These are phyloP conservation scores for Pseudomicrostroma phylloplanum DNA, from an alignment of 1,284 basidiomycete genomes.

Conservation along the genomic window DNA sequence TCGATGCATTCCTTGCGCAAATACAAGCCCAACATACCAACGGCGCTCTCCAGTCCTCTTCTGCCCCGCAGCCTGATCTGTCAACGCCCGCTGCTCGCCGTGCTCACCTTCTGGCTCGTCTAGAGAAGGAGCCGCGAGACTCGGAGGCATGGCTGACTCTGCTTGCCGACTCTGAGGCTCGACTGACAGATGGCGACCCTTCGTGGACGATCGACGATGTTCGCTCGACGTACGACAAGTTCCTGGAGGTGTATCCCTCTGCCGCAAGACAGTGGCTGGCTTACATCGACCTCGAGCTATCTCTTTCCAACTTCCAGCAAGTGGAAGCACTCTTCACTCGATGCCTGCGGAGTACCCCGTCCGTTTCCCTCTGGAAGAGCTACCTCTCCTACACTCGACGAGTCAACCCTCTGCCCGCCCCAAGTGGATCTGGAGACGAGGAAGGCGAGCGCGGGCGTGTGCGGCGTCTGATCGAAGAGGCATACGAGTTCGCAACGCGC, in stretches of 20 bases:
- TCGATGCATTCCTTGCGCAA: not conserved
- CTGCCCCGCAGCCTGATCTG: not conserved
- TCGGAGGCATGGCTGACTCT: constrained; percentile 65
- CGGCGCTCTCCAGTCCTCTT: not conserved
- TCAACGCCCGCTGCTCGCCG: not conserved
- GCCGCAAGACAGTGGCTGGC: constrained; percentile 55
- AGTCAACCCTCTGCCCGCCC: constrained; percentile 44
- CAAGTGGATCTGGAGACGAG: constrained; percentile 44
- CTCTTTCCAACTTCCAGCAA: constrained; percentile 60
- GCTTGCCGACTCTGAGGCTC: constrained; percentile 54
- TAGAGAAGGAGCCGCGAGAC: constrained; percentile 59
- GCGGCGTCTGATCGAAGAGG: constrained; percentile 71
- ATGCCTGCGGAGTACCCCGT: constrained; percentile 72
- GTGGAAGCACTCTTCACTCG: constrained; percentile 62
- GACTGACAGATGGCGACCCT: constrained; percentile 55
- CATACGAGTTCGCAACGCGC: constrained; percentile 87
- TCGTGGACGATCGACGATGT: constrained; percentile 65
- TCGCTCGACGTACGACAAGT: constrained; percentile 65
- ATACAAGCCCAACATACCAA: not conserved
- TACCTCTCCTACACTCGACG: constrained; percentile 47
- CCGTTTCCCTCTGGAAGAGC: constrained; percentile 79
- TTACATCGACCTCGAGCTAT: constrained; percentile 71
- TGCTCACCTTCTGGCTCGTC: constrained; percentile 16
- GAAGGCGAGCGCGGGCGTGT: constrained; percentile 57
- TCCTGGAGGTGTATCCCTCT: constrained; percentile 71